Conservation (phyloP, 805 yeast species). For the Martiniozyma abietophila region DNA sequence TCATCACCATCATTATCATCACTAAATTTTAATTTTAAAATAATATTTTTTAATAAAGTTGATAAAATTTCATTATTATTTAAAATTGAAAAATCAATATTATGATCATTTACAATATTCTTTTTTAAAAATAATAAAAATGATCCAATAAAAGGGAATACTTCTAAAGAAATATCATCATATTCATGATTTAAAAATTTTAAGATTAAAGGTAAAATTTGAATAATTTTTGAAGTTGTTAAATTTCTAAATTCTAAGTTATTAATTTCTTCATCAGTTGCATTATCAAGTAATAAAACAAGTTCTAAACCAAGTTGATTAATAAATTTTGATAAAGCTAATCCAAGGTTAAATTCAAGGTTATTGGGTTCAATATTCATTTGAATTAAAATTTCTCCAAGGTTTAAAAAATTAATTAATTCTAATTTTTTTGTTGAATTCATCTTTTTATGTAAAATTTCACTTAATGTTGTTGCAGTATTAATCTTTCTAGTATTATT, state of each 20-base stretch:
- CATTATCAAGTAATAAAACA: slow-evolving; percentile 53
- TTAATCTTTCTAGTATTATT: slow-evolving; percentile 40
- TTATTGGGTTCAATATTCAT: slow-evolving; percentile 32
- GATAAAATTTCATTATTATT: slow-evolving; percentile 43
- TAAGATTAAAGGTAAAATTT: slow-evolving; percentile 64
- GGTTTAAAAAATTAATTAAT: slow-evolving; percentile 56
- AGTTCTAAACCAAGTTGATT: slow-evolving; percentile 71
- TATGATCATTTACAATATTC: slow-evolving; percentile 29
- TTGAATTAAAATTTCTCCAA: slow-evolving; percentile 44
- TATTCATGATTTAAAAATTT: slow-evolving; percentile 69
- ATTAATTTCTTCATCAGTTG: slow-evolving; percentile 25
- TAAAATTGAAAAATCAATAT: slow-evolving; percentile 23
- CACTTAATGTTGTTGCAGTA: slow-evolving; percentile 47
- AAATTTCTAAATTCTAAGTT: slow-evolving; percentile 32
- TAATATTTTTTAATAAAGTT: slow-evolving; percentile 56
- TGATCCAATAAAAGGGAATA: slow-evolving; percentile 71
- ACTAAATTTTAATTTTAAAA: slow-evolving; percentile 73
- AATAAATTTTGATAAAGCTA: slow-evolving; percentile 67
- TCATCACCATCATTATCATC: slow-evolving; percentile 48
- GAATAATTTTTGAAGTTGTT: slow-evolving; percentile 39
- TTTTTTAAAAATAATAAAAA: slow-evolving; percentile 65
- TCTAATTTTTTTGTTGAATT: slow-evolving; percentile 47
- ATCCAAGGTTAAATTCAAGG: slow-evolving; percentile 50
- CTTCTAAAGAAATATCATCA: slow-evolving; percentile 81
- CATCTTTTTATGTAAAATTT: slow-evolving; percentile 51